phyloP scores from a whole-genome alignment of 106 monocot species.

The Iris macrosiphon region DNA sequence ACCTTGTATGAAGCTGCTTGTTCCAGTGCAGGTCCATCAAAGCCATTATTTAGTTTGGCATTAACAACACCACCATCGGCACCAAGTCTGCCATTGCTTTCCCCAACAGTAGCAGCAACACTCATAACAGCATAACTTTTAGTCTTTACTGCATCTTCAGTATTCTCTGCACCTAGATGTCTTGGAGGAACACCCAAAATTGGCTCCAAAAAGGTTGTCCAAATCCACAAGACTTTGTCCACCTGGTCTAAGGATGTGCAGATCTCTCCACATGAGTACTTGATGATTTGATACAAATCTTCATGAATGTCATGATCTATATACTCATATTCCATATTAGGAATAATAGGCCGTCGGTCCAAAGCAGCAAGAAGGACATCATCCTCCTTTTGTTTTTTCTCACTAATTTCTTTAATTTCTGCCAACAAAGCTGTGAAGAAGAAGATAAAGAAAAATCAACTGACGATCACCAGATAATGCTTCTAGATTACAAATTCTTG shows the following conservation, averaged over 20 bases:
- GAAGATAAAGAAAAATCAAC: not conserved
- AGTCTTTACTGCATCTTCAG: constrained; percentile 53
- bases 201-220: constrained; percentile 87
- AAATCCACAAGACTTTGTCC: constrained; percentile 62
- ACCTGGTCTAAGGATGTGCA: constrained; percentile 64
- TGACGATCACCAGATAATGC: too few species aligned
- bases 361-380: constrained; percentile 73
- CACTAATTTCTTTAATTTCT: constrained; percentile 85
- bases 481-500: too few species aligned
- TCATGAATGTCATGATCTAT: constrained; percentile 58
- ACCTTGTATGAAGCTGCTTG: constrained; percentile 31
- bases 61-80: constrained; percentile 23
- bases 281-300: constrained; percentile 65
- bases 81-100: constrained; percentile 31
- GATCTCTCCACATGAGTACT: constrained; percentile 76
- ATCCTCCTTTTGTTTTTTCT: constrained; percentile 70
- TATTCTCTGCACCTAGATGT: constrained; percentile 53
- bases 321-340: constrained; percentile 73
- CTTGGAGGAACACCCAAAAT: constrained; percentile 54
- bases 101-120: constrained; percentile 16
- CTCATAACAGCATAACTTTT: constrained; percentile 30
- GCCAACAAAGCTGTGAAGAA: constrained; percentile 49
- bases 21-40: constrained; percentile 34
- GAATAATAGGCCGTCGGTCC: constrained; percentile 46
- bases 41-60: constrained; percentile 40